Evolutionary conservation across 106 monocot genomes (phyloP), one percentile per base, ranked within the genome.

Genomic region (Vanilla planifolia): DNA sequence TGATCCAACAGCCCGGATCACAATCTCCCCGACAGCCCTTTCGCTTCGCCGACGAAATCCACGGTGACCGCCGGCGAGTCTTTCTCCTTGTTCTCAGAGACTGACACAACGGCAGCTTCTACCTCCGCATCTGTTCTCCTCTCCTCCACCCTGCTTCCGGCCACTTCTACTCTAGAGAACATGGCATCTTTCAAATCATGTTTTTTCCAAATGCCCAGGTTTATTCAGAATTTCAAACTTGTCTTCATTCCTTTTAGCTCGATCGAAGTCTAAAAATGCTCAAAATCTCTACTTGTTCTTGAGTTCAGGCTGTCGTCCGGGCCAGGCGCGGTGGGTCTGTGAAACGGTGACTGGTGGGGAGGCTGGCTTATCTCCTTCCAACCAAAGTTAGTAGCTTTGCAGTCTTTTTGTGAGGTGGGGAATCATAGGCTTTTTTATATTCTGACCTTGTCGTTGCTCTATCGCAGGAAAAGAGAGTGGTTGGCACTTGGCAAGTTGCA

Each of bases 11-110:
- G 77, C 45, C 63, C 24, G 7, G 92, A 88, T 68, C 92, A 92
- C 61, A 92, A 92, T 48, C 75, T 92, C 34, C 92, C 92, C 1
- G 92, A 92, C 59, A 92, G 92, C 71, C 92, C 88, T 1, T 92
- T 86, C 28, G 85, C 80, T 14, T 80, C 85, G 0, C 74, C 80
- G 11, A 80, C 67, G 28, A 86, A 80, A 43, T 28, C 73, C 26
- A 61, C 61, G 79, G 5, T 48, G 3, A 14, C 42, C 3, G 35
- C 41, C 5, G 51, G 51, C 25, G 43, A 69, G 32, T 48, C 70
- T 0, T 85, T 78, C 67, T 33, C 73, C 26, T 1, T 25, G 10
- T 43, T 30, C 19, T 53, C 53, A 15, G 80, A 76, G 27, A 47
- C 63, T 0, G 74, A 34, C 2, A 35, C 22, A 6, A 43, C 24